phyloP scores from a whole-genome alignment of 2,329 filamentous ascomycete genomes.

The Rhexocercosporidium sp. region DNA sequence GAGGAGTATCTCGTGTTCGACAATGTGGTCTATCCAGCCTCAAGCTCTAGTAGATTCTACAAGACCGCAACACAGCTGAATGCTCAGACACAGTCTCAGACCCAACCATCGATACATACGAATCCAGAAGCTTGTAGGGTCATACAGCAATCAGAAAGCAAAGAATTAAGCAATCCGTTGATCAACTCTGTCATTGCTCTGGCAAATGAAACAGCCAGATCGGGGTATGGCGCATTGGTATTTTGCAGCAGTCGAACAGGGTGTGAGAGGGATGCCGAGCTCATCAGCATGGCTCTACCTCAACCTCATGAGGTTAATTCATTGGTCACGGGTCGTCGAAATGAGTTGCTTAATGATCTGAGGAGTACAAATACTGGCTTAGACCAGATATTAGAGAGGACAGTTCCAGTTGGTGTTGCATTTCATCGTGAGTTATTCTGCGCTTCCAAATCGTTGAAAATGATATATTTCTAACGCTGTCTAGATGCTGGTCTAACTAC shows the following conservation, averaged over 20 bases:
- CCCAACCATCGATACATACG: constrained; percentile 42
- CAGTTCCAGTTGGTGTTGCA: constrained; percentile 69
- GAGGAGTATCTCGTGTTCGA: constrained; percentile 77
- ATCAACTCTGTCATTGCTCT: constrained; percentile 74
- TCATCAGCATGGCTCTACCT: constrained; percentile 72
- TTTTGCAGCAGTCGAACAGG: constrained; percentile 73
- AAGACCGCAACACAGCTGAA: constrained; percentile 59
- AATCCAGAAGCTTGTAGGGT: constrained; percentile 49
- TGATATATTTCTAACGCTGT: neutral
- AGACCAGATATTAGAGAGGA: constrained; percentile 68
- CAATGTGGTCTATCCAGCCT: constrained; percentile 67
- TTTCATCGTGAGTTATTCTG: constrained; percentile 77
- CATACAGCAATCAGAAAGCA: constrained; percentile 62
- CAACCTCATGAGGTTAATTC: constrained; percentile 47
- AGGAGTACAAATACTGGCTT: constrained; percentile 69
- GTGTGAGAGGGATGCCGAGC: constrained; percentile 70
- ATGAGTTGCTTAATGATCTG: constrained; percentile 69
- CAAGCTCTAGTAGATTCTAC: constrained; percentile 61
- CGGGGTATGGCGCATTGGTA: constrained; percentile 73
- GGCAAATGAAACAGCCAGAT: constrained; percentile 69
- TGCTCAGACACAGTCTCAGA: constrained; percentile 43
- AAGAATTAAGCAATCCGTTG: constrained; percentile 67
- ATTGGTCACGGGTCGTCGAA: constrained; percentile 59
- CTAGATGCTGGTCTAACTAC: constrained; percentile 69
- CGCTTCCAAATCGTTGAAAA: neutral